A percentile compares a stretch with the other conserved stretches of the same genome.
Evolutionary conservation across 1,284 basidiomycete genomes (phyloP).

Genomic region (Sporisorium exsertum): DNA sequence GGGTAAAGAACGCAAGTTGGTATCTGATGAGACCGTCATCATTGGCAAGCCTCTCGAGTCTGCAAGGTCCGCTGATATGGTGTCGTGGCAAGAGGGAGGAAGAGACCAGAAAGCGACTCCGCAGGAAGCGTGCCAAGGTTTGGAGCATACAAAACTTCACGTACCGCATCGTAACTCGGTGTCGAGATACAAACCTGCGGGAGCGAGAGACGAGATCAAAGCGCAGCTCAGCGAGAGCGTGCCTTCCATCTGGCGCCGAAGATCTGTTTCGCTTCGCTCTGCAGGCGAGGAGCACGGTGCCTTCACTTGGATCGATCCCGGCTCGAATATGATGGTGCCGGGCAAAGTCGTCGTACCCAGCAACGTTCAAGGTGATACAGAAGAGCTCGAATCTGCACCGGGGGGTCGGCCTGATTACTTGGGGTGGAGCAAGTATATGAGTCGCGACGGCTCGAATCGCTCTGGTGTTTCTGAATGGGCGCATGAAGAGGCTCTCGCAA

Average conservation of each 20-base stretch:
- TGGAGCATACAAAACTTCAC: background rate
- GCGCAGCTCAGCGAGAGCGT: slow-evolving; percentile 21
- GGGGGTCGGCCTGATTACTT: background rate
- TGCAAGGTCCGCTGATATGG: background rate
- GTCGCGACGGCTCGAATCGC: background rate
- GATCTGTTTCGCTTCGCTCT: background rate
- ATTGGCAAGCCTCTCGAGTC: slow-evolving; percentile 19
- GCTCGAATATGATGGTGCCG: background rate
- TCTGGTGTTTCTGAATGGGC: background rate
- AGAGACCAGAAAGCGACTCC: background rate
- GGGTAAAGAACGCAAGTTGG: slow-evolving; percentile 20
- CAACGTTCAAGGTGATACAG: background rate
- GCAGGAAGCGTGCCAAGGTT: background rate
- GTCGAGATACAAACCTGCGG: slow-evolving; percentile 16
- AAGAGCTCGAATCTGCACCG: background rate
- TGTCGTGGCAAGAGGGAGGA: background rate
- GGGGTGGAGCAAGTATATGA: background rate
- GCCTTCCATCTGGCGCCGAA: background rate
- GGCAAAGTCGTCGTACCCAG: background rate
- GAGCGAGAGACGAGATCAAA: slow-evolving; percentile 22
- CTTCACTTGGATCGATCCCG: background rate
- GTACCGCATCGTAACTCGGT: background rate
- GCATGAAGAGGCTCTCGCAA: background rate
- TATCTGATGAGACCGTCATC: slow-evolving; percentile 31
- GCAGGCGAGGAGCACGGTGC: background rate